Conservation (phyloP, 345 rosid species). For the Citrus unshiu region DNA sequence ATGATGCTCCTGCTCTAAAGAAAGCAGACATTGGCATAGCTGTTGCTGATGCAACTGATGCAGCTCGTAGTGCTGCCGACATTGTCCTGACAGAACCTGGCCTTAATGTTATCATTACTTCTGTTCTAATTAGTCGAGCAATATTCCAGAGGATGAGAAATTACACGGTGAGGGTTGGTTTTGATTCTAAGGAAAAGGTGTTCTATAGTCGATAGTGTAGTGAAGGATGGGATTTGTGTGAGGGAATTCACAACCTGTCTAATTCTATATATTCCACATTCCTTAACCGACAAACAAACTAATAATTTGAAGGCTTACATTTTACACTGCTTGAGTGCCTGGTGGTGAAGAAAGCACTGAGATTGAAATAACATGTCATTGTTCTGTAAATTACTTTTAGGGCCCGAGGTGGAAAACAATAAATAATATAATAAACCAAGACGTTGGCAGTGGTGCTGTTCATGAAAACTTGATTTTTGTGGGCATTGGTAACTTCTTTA, state of each 20-base stretch:
- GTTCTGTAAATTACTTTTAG: background rate
- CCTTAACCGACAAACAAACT: too few relatives aligned
- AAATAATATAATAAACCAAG: too few relatives aligned
- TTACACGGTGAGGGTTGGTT: conserved; percentile 41
- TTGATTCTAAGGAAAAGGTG: too few relatives aligned
- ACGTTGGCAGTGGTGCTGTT: too few relatives aligned
- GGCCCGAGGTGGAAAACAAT: too few relatives aligned
- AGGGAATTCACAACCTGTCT: too few relatives aligned
- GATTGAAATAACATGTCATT: background rate
- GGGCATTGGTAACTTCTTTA: too few relatives aligned
- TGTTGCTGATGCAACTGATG: conserved; percentile 73
- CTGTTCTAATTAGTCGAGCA: conserved; percentile 56
- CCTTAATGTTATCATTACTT: conserved; percentile 60
- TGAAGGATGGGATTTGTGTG: background rate
- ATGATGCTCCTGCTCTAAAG: conserved; percentile 72
- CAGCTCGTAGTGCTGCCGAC: conserved; percentile 72
- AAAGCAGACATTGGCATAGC: conserved; percentile 71
- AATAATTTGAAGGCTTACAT: background rate
- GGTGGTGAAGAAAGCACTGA: background rate
- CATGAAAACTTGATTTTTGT: too few relatives aligned
- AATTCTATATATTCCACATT: too few relatives aligned
- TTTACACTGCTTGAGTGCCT: background rate
- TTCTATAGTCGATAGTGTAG: background rate
- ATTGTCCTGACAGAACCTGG: conserved; percentile 68
- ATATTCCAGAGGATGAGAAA: conserved; percentile 72